These are phyloP conservation scores for Pleurostoma richardsiae DNA, from an alignment of 2,329 filamentous ascomycete species.

Conservation along the genomic window DNA sequence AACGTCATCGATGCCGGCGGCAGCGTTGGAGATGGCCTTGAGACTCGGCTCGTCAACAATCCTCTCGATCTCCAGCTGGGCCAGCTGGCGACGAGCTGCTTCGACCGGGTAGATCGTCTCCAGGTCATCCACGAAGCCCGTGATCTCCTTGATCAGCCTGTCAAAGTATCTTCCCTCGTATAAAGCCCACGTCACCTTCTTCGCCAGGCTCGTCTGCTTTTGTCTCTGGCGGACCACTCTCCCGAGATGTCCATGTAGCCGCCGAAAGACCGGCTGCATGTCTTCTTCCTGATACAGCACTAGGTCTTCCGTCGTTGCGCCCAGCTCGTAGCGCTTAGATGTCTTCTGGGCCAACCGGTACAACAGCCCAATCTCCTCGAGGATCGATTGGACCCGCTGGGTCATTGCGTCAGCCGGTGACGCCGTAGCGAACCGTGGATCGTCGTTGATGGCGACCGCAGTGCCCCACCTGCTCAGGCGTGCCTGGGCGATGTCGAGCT, in stretches of 20 bases:
- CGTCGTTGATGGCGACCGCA: constrained; percentile 21
- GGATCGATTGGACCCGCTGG: constrained; percentile 9
- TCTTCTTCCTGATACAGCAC: constrained; percentile 2
- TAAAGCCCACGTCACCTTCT: constrained; percentile 16
- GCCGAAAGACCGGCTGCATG: constrained; percentile 1
- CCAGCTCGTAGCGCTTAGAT: constrained; percentile 16
- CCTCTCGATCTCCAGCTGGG: constrained; percentile 14
- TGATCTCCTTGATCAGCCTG: constrained; percentile 14
- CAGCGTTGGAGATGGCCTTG: constrained; percentile 7
- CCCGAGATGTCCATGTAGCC: constrained; percentile 1
- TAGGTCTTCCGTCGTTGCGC: constrained; percentile 3
- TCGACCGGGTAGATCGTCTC: constrained; percentile 16
- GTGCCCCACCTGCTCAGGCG: constrained; percentile 30
- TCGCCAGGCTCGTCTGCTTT: constrained; percentile 9
- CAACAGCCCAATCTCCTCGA: constrained; percentile 21
- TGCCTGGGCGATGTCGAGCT: constrained; percentile 20
- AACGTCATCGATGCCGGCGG: constrained; percentile 10
- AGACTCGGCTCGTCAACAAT: constrained; percentile 15
- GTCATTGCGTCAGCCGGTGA: constrained; percentile 8
- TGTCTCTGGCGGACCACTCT: constrained; percentile 8
- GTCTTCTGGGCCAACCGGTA: too few relatives aligned
- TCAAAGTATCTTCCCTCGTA: constrained; percentile 15
- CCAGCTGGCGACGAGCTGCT: constrained; percentile 8
- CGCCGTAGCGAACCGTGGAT: constrained; percentile 13
- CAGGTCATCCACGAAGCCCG: constrained; percentile 15